These are phyloP conservation scores for Candida glucosophila DNA, from an alignment of 1,139 yeast genomes.

Conservation along the genomic window DNA sequence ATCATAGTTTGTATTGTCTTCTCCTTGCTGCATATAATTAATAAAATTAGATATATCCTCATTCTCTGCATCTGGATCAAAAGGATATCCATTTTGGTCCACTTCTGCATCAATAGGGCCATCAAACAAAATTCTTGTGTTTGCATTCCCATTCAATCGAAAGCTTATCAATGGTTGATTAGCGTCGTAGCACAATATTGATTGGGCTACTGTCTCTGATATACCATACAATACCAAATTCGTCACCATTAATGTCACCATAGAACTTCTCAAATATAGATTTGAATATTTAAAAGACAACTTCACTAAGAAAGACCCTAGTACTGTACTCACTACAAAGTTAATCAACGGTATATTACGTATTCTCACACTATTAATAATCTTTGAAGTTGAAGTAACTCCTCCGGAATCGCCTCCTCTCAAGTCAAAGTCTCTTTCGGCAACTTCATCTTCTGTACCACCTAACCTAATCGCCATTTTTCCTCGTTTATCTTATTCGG, in stretches of 20 bases:
- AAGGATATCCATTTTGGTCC: background rate
- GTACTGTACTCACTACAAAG: slow-evolving; percentile 39
- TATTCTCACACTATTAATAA: slow-evolving; percentile 27
- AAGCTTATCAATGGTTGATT: slow-evolving; percentile 16
- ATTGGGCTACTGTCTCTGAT: slow-evolving; percentile 85
- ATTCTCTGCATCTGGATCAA: slow-evolving; percentile 6
- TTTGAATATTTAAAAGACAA: slow-evolving; percentile 51
- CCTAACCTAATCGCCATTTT: background rate
- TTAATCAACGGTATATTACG: slow-evolving; percentile 45
- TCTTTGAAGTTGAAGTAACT: slow-evolving; percentile 9
- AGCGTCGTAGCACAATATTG: slow-evolving; percentile 34
- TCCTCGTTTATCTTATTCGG: too few species aligned
- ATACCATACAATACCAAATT: slow-evolving; percentile 77
- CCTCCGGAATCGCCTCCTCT: background rate
- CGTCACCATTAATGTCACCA: slow-evolving; percentile 75
- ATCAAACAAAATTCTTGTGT: slow-evolving; percentile 8
- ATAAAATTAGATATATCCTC: slow-evolving; percentile 28
- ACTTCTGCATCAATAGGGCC: slow-evolving; percentile 5
- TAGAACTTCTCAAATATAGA: slow-evolving; percentile 58
- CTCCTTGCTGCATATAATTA: slow-evolving; percentile 27
- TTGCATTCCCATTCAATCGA: slow-evolving; percentile 10
- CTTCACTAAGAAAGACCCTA: slow-evolving; percentile 41
- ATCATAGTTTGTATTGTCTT: slow-evolving; percentile 7
- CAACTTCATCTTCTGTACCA: too few species aligned
- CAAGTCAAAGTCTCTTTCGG: slow-evolving; percentile 2